phyloP scores from a whole-genome alignment of 257 asterid species.

The Thymus quinquecostatus region DNA sequence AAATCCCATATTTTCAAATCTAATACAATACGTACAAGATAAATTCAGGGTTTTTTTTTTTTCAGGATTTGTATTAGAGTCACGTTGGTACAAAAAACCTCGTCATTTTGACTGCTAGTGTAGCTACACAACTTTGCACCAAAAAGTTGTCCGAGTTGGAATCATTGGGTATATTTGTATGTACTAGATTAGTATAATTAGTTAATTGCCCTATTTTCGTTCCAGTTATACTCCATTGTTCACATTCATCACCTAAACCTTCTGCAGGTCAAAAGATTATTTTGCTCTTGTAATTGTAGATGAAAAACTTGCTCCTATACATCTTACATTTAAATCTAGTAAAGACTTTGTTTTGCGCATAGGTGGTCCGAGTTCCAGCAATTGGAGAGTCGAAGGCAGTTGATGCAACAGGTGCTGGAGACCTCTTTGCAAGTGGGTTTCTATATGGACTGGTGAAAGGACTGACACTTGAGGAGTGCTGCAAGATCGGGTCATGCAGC shows the following conservation, averaged over 20 bases:
- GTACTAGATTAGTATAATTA: no score
- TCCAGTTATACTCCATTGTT: neutral
- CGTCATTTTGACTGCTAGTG: no score
- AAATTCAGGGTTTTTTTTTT: no score
- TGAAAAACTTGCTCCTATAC: neutral
- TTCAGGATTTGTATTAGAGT: no score
- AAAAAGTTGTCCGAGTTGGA: no score
- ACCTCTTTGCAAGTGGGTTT: slow-evolving; percentile 94
- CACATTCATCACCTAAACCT: neutral
- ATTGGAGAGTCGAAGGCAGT: slow-evolving; percentile 70
- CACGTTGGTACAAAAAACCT: no score
- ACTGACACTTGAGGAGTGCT: slow-evolving; percentile 78
- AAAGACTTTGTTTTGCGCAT: slow-evolving; percentile 14
- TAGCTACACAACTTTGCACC: no score
- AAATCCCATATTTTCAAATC: no score
- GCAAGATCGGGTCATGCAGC: slow-evolving; percentile 85
- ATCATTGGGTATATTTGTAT: no score
- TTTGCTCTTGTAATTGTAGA: neutral
- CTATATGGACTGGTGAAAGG: slow-evolving; percentile 88
- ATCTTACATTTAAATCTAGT: neutral
- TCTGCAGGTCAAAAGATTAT: neutral
- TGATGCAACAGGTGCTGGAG: slow-evolving; percentile 99
- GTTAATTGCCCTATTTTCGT: neutral
- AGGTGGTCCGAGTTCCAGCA: slow-evolving; percentile 84
- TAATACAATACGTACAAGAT: no score